Evolutionary conservation across 2,329 filamentous ascomycete species (phyloP).

Genomic region (Sclerotinia spermophila): DNA sequence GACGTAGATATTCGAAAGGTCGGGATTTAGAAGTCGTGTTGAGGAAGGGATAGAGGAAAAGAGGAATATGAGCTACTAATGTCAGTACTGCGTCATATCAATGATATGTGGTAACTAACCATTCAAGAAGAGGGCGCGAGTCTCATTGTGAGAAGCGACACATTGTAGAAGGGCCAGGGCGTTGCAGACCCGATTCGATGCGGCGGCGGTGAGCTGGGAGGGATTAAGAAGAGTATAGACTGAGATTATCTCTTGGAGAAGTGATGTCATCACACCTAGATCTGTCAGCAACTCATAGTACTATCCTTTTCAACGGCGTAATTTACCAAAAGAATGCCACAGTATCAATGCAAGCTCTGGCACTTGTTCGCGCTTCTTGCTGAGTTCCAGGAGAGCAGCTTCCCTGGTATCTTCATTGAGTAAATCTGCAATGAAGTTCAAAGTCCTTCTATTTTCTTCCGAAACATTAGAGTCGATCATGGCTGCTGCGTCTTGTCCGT

Average conservation of each 20-base stretch:
- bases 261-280: slow-evolving; percentile 92
- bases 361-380: slow-evolving; percentile 98
- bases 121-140: slow-evolving; percentile 85
- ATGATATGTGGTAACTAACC: slow-evolving; percentile 52
- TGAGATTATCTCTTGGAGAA: slow-evolving; percentile 97
- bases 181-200: slow-evolving; percentile 96
- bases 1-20: slow-evolving; percentile 93
- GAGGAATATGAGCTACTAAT: slow-evolving; percentile 82
- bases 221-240: slow-evolving; percentile 96
- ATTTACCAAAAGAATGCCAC: slow-evolving; percentile 95
- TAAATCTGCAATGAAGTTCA: slow-evolving; percentile 88
- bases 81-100: slow-evolving; percentile 22
- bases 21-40: slow-evolving; percentile 98
- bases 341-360: slow-evolving; percentile 92
- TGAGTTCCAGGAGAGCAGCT: slow-evolving; percentile 87
- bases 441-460: slow-evolving; percentile 89
- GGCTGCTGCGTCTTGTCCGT: slow-evolving; percentile 51
- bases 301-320: not conserved
- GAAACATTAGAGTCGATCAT: slow-evolving; percentile 64
- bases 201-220: slow-evolving; percentile 94
- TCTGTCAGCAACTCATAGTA: slow-evolving; percentile 24
- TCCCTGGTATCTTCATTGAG: slow-evolving; percentile 85
- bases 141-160: slow-evolving; percentile 96
- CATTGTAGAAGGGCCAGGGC: slow-evolving; percentile 93
- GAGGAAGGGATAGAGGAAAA: slow-evolving; percentile 96